Conservation (phyloP, 2,329 filamentous ascomycete genomes). For the Drechmeria coniospora region DNA sequence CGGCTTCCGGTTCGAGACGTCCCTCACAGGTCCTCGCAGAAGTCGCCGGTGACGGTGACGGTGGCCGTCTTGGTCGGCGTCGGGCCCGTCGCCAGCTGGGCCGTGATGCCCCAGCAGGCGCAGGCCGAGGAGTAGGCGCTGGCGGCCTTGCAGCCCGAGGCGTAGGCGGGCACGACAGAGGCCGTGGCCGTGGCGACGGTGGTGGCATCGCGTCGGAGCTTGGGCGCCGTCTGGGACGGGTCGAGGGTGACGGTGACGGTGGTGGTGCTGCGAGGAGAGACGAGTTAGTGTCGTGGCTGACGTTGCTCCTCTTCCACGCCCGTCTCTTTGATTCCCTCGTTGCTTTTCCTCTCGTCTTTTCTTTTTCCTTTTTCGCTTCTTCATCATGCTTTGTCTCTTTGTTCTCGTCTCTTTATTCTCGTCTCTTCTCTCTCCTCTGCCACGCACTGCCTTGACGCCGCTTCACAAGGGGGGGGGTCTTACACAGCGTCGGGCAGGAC, state of each 20-base stretch:
- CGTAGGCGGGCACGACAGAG: slow-evolving; percentile 23
- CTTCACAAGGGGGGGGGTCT: slow-evolving; percentile 9
- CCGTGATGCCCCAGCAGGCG: slow-evolving; percentile 29
- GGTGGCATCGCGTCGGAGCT: slow-evolving; percentile 14
- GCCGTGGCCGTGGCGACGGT: slow-evolving; percentile 16
- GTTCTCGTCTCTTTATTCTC: no score
- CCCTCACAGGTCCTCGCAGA: slow-evolving; percentile 22
- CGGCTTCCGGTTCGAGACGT: no score
- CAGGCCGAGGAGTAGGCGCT: slow-evolving; percentile 25
- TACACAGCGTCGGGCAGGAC: slow-evolving; percentile 25
- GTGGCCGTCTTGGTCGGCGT: slow-evolving; percentile 24
- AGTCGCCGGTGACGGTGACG: slow-evolving; percentile 25
- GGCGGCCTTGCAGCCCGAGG: slow-evolving; percentile 18
- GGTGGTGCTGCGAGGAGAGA: slow-evolving; percentile 15
- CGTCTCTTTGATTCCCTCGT: no score
- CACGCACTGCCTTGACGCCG: no score
- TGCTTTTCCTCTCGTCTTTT: no score
- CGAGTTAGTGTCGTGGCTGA: no score
- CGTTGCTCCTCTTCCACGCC: no score
- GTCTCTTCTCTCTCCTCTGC: no score
- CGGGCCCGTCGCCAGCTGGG: slow-evolving; percentile 20
- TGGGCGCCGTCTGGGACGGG: slow-evolving; percentile 10
- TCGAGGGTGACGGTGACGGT: slow-evolving; percentile 25
- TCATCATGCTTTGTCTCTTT: no score
- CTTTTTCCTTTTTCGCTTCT: no score